Evolutionary conservation across 2,329 filamentous ascomycete genomes (phyloP).

Genomic region (Aspergillus vadensis): DNA sequence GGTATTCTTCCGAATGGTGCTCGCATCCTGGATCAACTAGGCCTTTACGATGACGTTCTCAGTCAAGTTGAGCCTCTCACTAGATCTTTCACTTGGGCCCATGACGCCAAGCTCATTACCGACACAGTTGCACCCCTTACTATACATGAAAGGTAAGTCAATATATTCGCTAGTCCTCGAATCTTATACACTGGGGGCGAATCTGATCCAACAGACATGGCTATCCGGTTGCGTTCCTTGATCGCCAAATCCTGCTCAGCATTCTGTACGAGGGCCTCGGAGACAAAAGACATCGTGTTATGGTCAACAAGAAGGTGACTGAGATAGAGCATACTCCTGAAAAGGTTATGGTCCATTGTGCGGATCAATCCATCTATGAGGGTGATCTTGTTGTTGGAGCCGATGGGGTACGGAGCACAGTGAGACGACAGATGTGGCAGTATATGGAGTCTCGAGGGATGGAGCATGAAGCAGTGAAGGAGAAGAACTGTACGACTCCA

Average conservation of each 20-base stretch:
- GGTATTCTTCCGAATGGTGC: neutral
- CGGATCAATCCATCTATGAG: neutral
- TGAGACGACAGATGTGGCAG: conserved; percentile 2
- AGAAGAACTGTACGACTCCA: neutral
- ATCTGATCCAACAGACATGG: neutral
- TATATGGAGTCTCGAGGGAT: neutral
- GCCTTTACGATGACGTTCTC: neutral
- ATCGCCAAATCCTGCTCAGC: conserved; percentile 12
- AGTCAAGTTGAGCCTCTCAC: conserved; percentile 16
- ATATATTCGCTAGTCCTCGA: neutral
- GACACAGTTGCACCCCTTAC: neutral
- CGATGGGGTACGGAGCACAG: neutral
- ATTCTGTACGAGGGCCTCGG: conserved; percentile 4
- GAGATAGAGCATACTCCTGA: neutral
- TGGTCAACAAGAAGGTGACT: neutral
- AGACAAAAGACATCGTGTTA: neutral
- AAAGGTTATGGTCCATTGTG: neutral
- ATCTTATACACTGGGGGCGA: neutral
- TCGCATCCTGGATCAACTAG: neutral
- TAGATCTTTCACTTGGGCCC: neutral
- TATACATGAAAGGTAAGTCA: neutral
- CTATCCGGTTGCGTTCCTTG: conserved; percentile 12
- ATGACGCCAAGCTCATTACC: neutral
- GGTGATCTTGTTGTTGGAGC: neutral
- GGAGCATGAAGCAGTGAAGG: neutral